Evolutionary conservation across 768 basidiomycete species (phyloP), one percentile per base, ranked within the genome.

Genomic region (Pulveroboletus frians): DNA sequence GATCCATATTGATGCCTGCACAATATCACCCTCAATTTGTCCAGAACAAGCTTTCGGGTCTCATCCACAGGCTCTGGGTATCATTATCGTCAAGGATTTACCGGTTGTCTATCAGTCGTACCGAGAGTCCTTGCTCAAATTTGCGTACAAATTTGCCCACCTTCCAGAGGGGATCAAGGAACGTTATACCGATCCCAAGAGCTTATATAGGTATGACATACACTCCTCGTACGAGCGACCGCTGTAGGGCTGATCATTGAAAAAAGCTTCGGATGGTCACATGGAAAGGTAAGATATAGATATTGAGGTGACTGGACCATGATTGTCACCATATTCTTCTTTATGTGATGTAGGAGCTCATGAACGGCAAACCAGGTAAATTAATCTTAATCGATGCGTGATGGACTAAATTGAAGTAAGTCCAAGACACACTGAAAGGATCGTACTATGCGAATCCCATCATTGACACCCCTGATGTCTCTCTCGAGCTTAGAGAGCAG

Each of bases 261-360:
- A 15, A 40, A 41, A 53, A 88, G 85, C 64, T 97, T 93, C 67
- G 95, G 95, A n/a, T 98, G 95, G 95, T 90, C 87, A 38, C 90
- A 95, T 69, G 95, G 95, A 47, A 96, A 97, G 77, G 88, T 83
- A 57, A 44, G 63, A 53, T 14, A 27, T 9, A 26, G 23, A 26
- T 26, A n/a, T 30, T 39, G 23, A 43, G 30, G n/a, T 8, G 38
- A 15, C 17, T 13, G 31, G 20, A 35, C 23, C 34, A 35, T 32
- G n/a, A 27, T 40, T 27, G 8, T 15, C 30, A 21, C 10, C 17
- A 29, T 46, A 20, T 46, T 13, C 7, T 4, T 17, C 13, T 20
- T 42, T 38, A 7, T 26, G 29, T 18, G 36, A 9, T 39, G 26
- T 47, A 90, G 83, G 95, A 97, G 76, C 81, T 94, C 39, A 96